Base-by-base conservation (phyloP, 2,329 filamentous ascomycete genomes). In the Dichotomopilus funicola region DNA sequence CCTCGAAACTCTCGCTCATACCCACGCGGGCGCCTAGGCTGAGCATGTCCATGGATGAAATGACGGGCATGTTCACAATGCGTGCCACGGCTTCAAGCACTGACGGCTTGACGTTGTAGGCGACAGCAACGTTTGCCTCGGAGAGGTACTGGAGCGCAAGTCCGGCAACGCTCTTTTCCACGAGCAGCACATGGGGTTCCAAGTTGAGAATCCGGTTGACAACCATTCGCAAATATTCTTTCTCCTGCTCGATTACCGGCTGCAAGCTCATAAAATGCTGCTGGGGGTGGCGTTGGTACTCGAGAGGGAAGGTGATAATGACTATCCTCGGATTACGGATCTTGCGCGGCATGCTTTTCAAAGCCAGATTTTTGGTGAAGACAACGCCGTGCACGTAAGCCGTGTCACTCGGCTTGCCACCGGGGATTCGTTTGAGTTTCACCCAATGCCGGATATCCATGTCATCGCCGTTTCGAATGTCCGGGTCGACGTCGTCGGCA, bases 391-490 rank as follows among this genome's bases (percentile, higher is more conserved):
- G 96, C 12, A 97, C 87, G 69, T 99, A 99, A n/a, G 87, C 86
- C 6, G 92, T 97, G 70, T 99, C 92, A 31, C 89, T 85, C 13
- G 92, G 91, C 61, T 82, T 87, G 12, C 91, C 92, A 12, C 94
- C 92, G 0, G 91, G 89, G 10, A 99, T 94, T 68, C 95, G 95
- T 69, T 99, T 99, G 35, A 99, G 74, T 68, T 99, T 99, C 60
- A 99, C 90, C 66, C 96, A 99, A 68, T 97, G 91, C 3, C 94
- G 83, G 57, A 99, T 94, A 68, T 99, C 94, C 78, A 99, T 97
- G 67, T 94, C 89, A 69, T 99, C 94, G 34, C 91, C 91, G 54
- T 83, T 82, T 55, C 91, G 87, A 45, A 96, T 89, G 68, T 97
- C 89, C 1, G 94, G 94, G 60, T 95, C 88, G 3, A 99, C 91